Evolutionary conservation across 805 yeast genomes (phyloP), one percentile per base, ranked within the genome.

Genomic region (Yamadazyma phyllophila): DNA sequence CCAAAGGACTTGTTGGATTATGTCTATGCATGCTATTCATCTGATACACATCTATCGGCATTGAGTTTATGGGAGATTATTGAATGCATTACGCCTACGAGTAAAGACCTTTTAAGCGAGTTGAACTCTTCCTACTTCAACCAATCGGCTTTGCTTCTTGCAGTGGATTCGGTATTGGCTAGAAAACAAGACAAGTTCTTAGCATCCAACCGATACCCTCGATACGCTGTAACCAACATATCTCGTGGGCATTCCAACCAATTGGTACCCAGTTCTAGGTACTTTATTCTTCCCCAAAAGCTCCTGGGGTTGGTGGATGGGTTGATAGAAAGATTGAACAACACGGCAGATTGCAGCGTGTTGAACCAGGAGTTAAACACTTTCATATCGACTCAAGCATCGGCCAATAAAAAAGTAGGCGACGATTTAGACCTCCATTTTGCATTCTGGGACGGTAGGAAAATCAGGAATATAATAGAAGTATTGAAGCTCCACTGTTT

Each of bases 381-480:
- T 4, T 37, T 37, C 20, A 6, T 37, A 14, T 26, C 32, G 37
- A 50, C 58, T 48, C 61, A 57, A 35, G 26, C 17, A 7, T 43
- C 54, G 2, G 20, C 39, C 1, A 32, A 41, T 10, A 44, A 49
- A 8, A 56, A 52, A 41, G 49, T 57, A 1, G 47, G 47, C 27
- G 65, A 61, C n/a, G 69, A 63, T 39, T 30, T 68, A 24, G 55
- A 57, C 11, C 36, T 60, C 5, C 59, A 48, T 33, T 59, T 70
- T 43, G 51, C 50, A 20, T 58, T 69, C 12, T 62, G 70, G 72
- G 66, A 62, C 17, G 71, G 69, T 0, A 46, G 48, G 30, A 56
- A 54, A 26, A 60, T 50, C 47, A 48, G 43, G 20, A 50, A 51
- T 36, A 42, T 65, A 1, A 49, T 71, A 2, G 63, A 59, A 8